These are phyloP conservation scores for Balamuthia mandrillaris DNA, from an alignment of 208 protist genomes.

Conservation along the genomic window DNA sequence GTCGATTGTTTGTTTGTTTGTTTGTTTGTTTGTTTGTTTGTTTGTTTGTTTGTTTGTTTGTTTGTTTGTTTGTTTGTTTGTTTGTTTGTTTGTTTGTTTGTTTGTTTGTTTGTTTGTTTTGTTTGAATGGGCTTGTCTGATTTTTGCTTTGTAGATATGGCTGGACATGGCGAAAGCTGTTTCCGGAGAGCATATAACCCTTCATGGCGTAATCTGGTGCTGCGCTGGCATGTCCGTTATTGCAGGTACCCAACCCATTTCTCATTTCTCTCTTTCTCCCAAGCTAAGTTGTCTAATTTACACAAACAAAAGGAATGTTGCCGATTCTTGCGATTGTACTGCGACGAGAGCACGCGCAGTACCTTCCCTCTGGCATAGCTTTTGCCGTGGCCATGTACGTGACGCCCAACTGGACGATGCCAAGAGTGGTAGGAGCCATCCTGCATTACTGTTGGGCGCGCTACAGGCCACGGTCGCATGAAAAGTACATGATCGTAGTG, in stretches of 20 bases:
- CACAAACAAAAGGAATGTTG: too few relatives aligned
- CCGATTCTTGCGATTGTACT: too few relatives aligned
- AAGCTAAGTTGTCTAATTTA: too few relatives aligned
- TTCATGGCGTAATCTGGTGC: slow-evolving; percentile 39
- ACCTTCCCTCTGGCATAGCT: slow-evolving; percentile 52
- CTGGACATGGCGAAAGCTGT: slow-evolving; percentile 53
- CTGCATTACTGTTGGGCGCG: slow-evolving; percentile 40
- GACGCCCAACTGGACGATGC: slow-evolving; percentile 51
- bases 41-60: too few relatives aligned
- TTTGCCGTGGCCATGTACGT: slow-evolving; percentile 57
- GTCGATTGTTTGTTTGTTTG: too few relatives aligned
- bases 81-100: too few relatives aligned
- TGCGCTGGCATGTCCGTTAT: slow-evolving; percentile 21
- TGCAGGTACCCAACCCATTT: slow-evolving; percentile 28
- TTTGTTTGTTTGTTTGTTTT: too few relatives aligned
- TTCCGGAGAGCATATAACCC: slow-evolving; percentile 18
- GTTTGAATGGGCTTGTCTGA: too few relatives aligned
- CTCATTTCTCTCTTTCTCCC: not conserved
- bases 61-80: too few relatives aligned
- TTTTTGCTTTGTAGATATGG: slow-evolving; percentile 40
- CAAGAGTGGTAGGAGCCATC: slow-evolving; percentile 41
- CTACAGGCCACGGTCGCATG: not conserved
- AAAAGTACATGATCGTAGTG: slow-evolving; percentile 52
- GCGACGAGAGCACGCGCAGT: not conserved
- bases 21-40: too few relatives aligned